Evolutionary conservation across 345 rosid species (phyloP).

Genomic region (Reutealis trisperma): DNA sequence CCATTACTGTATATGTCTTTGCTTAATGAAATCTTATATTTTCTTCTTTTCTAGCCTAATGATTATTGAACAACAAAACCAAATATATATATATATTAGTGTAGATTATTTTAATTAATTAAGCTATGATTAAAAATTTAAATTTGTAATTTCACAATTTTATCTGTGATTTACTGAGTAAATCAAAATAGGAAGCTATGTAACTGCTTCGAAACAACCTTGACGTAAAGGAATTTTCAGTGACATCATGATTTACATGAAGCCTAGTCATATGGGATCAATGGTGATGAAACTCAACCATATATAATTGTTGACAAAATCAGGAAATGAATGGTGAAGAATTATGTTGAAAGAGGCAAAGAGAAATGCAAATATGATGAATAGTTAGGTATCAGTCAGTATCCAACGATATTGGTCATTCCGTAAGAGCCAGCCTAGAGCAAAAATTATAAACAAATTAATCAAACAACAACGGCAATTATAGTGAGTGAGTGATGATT

Average conservation of each 20-base stretch:
- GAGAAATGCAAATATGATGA: background rate
- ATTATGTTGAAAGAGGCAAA: background rate
- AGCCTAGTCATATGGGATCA: conserved; percentile 13
- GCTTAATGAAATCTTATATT: background rate
- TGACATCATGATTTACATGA: conserved; percentile 12
- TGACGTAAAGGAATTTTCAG: background rate
- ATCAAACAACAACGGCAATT: background rate
- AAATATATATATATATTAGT: too few relatives aligned
- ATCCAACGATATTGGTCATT: conserved; percentile 13
- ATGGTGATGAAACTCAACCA: conserved; percentile 16
- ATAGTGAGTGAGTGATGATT: background rate
- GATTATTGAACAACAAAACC: too few relatives aligned
- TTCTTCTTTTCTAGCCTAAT: background rate
- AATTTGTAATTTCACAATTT: too few relatives aligned
- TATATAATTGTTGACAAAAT: background rate
- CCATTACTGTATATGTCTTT: background rate
- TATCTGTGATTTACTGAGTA: too few relatives aligned
- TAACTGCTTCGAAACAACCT: conserved; percentile 8
- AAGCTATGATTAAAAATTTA: too few relatives aligned
- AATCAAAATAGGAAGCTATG: background rate
- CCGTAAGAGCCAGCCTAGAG: background rate
- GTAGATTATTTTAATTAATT: too few relatives aligned
- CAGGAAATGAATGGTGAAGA: background rate
- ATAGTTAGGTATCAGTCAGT: conserved; percentile 16
- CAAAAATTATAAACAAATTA: background rate